A percentile compares a stretch with the other conserved stretches of the same genome.
Evolutionary conservation across 2,329 filamentous ascomycete species (phyloP).

Genomic region (Colletotrichum eremochloae): DNA sequence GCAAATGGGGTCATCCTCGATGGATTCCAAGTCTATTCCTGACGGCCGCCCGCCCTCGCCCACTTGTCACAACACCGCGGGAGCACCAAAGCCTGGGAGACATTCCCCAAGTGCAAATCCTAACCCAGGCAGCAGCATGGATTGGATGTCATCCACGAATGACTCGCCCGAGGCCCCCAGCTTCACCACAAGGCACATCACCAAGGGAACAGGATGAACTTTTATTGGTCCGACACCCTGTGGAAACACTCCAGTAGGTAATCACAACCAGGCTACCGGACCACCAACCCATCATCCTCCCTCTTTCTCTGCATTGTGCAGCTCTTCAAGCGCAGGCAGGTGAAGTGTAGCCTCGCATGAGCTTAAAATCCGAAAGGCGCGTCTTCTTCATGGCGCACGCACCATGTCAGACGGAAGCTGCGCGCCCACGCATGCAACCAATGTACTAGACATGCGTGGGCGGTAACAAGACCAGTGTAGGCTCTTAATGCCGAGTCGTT

Average conservation of each 20-base stretch:
- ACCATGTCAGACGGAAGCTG: no score
- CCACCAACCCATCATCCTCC: background rate
- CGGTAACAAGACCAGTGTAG: background rate
- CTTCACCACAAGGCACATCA: constrained; percentile 27
- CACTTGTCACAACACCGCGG: constrained; percentile 14
- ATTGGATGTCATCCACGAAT: constrained; percentile 37
- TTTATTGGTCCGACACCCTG: background rate
- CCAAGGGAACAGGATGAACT: constrained; percentile 29
- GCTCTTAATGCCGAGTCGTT: background rate
- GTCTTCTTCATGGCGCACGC: no score
- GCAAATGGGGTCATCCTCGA: background rate
- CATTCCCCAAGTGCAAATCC: constrained; percentile 5
- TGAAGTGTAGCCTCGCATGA: constrained; percentile 35
- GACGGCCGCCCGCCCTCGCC: constrained; percentile 17
- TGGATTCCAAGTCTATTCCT: constrained; percentile 29
- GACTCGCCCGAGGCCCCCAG: constrained; percentile 19
- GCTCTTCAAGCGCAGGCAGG: constrained; percentile 35
- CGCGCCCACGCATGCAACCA: no score
- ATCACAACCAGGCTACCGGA: background rate
- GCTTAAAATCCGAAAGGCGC: background rate
- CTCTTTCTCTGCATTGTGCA: constrained; percentile 17
- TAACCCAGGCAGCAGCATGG: constrained; percentile 39
- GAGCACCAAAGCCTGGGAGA: constrained; percentile 26
- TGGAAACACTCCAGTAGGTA: constrained; percentile 7
- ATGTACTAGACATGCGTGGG: background rate